Evolutionary conservation across 169 alveolate genomes (phyloP), one percentile per base, ranked within the genome.

Genomic region (Cystoisospora suis): DNA sequence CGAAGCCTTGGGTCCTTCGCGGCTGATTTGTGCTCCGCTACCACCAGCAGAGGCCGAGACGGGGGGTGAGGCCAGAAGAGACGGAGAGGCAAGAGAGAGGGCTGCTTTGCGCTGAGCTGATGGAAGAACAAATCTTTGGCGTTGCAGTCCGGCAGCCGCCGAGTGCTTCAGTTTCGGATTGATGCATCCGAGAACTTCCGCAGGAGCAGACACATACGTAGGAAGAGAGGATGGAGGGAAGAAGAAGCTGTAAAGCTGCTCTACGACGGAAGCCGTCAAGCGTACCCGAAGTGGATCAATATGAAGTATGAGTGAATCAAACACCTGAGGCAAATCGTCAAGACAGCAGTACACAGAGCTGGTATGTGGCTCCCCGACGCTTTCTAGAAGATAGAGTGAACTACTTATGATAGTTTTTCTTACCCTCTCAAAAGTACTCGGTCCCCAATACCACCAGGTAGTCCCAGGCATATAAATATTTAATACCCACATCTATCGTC

Each of bases 241-340:
- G 87, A 72, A 87, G 34, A 87, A 87, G 79, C 32, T 47, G 87
- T 70, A 87, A 1, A 87, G 75, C 44, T 79, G 61, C 87, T 87
- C 91, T 38, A 87, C 87, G 80, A 87, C 53, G 46, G 87, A 34
- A 29, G 86, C 27, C 1, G 87, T 72, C 61, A 87, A 38, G 9
- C 80, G 80, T 65, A 87, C 87, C 53, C 91, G 75, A 5, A 87
- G 72, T 27, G 91, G 91, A 40, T 87, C 91, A 34, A 75, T 75
- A 80, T 87, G 91, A 86, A 87, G 87, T 49, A 87, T 79, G 80
- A 87, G 80, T 6, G 80, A 87, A 58, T 87, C 91, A 36, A 72
- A 87, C 34, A 87, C 91, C 91, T 87, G 91, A 15, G 23, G 23
- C 1, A 36, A 72, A n/a, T n/a, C n/a, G n/a, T n/a, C n/a, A n/a